Evolutionary conservation across 768 basidiomycete species (phyloP).

Genomic region (Hericium coralloides): DNA sequence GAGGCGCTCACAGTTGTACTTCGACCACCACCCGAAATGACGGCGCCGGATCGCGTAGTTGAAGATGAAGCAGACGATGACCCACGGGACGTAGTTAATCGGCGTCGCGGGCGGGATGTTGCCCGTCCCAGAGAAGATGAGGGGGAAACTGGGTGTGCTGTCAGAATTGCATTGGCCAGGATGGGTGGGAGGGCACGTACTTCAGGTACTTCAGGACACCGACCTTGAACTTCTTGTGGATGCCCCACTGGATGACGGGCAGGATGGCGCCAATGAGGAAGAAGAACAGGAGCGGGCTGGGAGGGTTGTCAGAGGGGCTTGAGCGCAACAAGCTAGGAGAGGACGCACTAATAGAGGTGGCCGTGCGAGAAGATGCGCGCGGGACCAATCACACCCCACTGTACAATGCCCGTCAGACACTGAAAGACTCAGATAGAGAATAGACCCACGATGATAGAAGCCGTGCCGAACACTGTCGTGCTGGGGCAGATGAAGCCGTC

Average conservation of each 20-base stretch:
- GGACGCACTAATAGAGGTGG: constrained; percentile 17
- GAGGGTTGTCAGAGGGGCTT: no score
- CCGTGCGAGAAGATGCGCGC: constrained; percentile 59
- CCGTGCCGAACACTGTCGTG: constrained; percentile 68
- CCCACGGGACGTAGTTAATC: constrained; percentile 31
- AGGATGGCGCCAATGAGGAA: constrained; percentile 70
- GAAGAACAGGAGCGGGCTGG: constrained; percentile 44
- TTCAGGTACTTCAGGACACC: constrained; percentile 54
- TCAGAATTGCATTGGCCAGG: background rate
- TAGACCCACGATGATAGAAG: constrained; percentile 43
- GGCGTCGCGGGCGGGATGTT: constrained; percentile 35
- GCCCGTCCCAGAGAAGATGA: constrained; percentile 29
- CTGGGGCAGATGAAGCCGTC: constrained; percentile 45
- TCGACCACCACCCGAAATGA: constrained; percentile 23
- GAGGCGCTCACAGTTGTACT: constrained; percentile 24
- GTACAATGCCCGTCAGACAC: background rate
- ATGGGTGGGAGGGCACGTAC: constrained; percentile 8
- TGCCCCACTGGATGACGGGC: constrained; percentile 41
- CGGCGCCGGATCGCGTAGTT: constrained; percentile 16
- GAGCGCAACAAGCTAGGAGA: background rate
- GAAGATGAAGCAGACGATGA: constrained; percentile 35
- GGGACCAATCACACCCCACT: constrained; percentile 66
- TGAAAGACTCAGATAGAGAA: background rate
- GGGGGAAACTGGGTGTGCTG: constrained; percentile 19
- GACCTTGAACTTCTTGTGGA: constrained; percentile 17